Conservation (phyloP, 768 basidiomycete species). For the Panaeolus papilionaceus region DNA sequence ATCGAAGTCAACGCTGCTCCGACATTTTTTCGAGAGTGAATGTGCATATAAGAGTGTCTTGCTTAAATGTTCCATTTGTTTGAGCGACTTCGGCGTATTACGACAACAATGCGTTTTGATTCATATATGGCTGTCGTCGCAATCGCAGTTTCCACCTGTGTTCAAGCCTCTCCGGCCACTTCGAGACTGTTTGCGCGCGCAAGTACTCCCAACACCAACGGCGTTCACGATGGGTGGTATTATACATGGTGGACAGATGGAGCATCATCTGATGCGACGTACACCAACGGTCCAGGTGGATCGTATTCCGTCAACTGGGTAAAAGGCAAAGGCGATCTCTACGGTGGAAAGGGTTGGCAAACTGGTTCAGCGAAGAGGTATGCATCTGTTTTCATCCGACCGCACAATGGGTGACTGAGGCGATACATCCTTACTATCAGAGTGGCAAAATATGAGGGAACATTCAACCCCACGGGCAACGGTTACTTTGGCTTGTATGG, state of each 20-base stretch:
- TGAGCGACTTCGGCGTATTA: not conserved
- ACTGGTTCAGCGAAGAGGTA: not conserved
- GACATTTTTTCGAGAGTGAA: not conserved
- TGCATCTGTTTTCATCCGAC: too few relatives aligned
- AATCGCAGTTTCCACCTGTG: not conserved
- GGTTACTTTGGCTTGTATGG: not conserved
- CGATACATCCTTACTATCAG: not conserved
- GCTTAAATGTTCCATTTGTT: not conserved
- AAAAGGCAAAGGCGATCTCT: not conserved
- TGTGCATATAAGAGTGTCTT: not conserved
- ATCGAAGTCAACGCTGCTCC: not conserved
- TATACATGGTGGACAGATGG: constrained; percentile 4
- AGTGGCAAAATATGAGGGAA: not conserved
- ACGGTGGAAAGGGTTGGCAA: not conserved
- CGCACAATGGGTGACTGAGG: not conserved
- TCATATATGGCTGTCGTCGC: not conserved
- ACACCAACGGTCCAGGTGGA: constrained; percentile 1
- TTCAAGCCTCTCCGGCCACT: not conserved
- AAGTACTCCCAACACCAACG: not conserved
- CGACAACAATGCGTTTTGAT: not conserved
- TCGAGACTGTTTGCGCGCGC: not conserved
- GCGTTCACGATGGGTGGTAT: not conserved
- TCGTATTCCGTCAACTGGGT: not conserved
- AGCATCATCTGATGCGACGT: not conserved
- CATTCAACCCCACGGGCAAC: not conserved